Evolutionary conservation across 768 basidiomycete genomes (phyloP), one percentile per base, ranked within the genome.

Genomic region (Paxillus ammoniavirescens): DNA sequence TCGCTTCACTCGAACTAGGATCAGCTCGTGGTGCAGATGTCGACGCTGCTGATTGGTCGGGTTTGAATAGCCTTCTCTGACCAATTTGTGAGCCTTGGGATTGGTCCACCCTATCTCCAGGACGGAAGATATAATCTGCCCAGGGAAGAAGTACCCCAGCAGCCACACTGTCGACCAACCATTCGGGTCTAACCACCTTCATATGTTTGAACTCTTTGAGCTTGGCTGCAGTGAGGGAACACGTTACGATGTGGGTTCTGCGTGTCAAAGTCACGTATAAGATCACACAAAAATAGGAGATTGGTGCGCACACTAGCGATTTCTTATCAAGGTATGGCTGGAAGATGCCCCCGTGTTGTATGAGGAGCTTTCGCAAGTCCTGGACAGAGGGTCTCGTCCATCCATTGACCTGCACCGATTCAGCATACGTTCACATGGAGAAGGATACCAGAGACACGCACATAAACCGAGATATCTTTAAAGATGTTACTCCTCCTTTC

Each of bases 201-300:
- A 96, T 89, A 40, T 87, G 70, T 67, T 87, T 81, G 70, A 94
- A 98, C 62, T 96, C 93, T 18, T 82, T 82, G 42, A 93, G 80
- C 72, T 98, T 99, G 40, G 86, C 84, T 0, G 92, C 87, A 0
- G 96, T 98, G 42, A 99, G 79, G 31, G 91, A 89, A 58, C 87
- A 89, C 4, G 97, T 96, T 47, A 99, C 76, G 61, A 99, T 87
- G 67, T 97, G 94, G 0, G 94, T 96, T 30, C 91, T 92, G 62
- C 9, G 28, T 21, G 13, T 35, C 15, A 35, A 48, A 21, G 30
- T 50, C 41, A 61, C 52, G 15, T 4, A 38, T 52, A 8, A 50
- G 17, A 21, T 28, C 1, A 18, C 23, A 15, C 14, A 18, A 49
- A n/a, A 15, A 47, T 30, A 47, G 42, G n/a, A 3, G 14, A 33